phyloP scores from a whole-genome alignment of 441 rosid species.

The Erodium moschatum region DNA sequence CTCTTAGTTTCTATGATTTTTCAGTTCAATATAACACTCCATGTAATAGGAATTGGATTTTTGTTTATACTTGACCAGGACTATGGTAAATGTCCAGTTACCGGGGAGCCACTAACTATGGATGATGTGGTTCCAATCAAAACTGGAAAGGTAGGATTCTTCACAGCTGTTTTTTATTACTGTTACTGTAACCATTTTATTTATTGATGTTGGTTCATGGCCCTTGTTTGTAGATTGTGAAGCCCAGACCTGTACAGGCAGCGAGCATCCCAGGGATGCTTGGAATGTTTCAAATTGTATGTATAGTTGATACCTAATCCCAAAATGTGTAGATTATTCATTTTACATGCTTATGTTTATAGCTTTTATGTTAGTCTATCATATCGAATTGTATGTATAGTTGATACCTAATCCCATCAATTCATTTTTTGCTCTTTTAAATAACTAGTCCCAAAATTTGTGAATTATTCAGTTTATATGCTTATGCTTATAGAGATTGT shows the following conservation, averaged over 20 bases:
- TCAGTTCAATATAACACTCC: not conserved
- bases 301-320: slow-evolving; percentile 9
- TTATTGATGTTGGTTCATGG: not conserved
- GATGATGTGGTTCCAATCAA: slow-evolving; percentile 70
- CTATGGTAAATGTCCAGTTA: slow-evolving; percentile 85
- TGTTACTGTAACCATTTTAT: not conserved
- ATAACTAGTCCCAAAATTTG: too few relatives aligned
- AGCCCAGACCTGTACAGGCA: slow-evolving; percentile 76
- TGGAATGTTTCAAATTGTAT: slow-evolving; percentile 84
- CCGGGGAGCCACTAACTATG: slow-evolving; percentile 66
- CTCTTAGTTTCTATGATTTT: slow-evolving; percentile 9
- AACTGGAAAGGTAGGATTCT: slow-evolving; percentile 58
- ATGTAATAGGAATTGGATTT: slow-evolving; percentile 1
- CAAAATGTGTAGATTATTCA: too few relatives aligned
- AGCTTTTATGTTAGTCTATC: too few relatives aligned
- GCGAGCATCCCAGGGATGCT: slow-evolving; percentile 98
- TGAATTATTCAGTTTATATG: too few relatives aligned
- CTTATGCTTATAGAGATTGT: too few relatives aligned
- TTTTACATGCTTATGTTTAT: too few relatives aligned
- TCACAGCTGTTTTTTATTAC: not conserved
- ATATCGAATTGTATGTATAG: slow-evolving; percentile 65
- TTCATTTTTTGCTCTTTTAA: too few relatives aligned
- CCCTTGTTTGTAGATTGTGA: slow-evolving; percentile 52
- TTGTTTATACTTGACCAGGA: slow-evolving; percentile 36
- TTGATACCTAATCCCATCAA: too few relatives aligned